Conservation (phyloP, 257 asterid species). For the Anisodus tanguticus region DNA sequence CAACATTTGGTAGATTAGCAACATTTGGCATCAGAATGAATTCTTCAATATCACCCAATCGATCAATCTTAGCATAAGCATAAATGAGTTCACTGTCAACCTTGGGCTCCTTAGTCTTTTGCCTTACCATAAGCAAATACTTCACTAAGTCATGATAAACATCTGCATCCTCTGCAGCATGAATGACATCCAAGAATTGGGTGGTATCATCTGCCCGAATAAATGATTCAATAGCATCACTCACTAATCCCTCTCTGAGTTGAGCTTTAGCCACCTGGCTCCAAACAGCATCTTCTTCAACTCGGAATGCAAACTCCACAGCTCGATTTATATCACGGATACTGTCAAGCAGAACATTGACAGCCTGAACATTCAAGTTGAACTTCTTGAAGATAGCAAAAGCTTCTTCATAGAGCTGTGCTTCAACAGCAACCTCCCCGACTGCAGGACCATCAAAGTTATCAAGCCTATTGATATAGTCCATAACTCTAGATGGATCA, state of each 20-base stretch:
- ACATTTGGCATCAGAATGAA: conserved; percentile 53
- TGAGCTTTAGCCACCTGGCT: conserved; percentile 99
- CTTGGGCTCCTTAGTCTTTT: conserved; percentile 94
- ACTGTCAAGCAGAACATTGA: conserved; percentile 83
- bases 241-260: conserved; percentile 92
- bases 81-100: conserved; percentile 98
- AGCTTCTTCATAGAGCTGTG: conserved; percentile 88
- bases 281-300: conserved; percentile 99
- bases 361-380: conserved; percentile 97
- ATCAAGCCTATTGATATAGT: conserved; percentile 89
- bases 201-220: conserved; percentile 98
- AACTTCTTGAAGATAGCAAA: conserved; percentile 94
- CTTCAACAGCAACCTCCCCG: conserved; percentile 97
- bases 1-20: conserved; percentile 47
- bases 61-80: conserved; percentile 97
- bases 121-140: conserved; percentile 97
- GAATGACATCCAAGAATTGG: conserved; percentile 87
- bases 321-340: conserved; percentile 94
- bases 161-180: conserved; percentile 82
- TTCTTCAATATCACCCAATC: conserved; percentile 94
- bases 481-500: conserved; percentile 97
- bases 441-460: conserved; percentile 99
- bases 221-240: conserved; percentile 98
- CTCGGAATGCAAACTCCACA: conserved; percentile 97
- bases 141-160: conserved; percentile 95